These are phyloP conservation scores for Ceratocystis eucalypticola DNA, from an alignment of 2,329 filamentous ascomycete species.

Conservation along the genomic window DNA sequence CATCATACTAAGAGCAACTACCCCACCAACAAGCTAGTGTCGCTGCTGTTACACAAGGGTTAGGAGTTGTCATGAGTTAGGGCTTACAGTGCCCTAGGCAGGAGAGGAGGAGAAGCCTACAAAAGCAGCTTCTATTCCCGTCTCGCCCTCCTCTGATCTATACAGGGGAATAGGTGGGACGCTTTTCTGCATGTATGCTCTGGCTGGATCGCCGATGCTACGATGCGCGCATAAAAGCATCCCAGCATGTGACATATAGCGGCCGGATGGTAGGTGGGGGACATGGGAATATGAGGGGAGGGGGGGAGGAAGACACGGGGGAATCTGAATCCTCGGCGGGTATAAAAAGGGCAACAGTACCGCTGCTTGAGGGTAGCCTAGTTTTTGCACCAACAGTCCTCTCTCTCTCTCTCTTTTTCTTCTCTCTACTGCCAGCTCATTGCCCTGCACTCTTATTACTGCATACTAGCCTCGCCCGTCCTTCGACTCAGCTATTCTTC, in stretches of 20 bases:
- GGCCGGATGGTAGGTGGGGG: not conserved
- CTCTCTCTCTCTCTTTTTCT: not conserved
- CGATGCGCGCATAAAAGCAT: constrained; percentile 1
- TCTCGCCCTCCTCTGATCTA: too few relatives aligned
- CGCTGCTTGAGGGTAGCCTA: too few relatives aligned
- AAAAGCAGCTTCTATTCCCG: too few relatives aligned
- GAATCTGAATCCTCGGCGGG: not conserved
- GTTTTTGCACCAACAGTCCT: not conserved
- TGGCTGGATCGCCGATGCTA: not conserved
- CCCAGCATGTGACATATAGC: constrained; percentile 3
- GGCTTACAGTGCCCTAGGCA: too few relatives aligned
- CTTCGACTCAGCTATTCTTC: not conserved
- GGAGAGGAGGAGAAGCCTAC: too few relatives aligned
- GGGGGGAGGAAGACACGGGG: not conserved
- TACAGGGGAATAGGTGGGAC: not conserved
- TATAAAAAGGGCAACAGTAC: not conserved
- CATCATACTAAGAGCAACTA: not conserved
- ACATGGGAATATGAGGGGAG: not conserved
- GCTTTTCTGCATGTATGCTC: not conserved
- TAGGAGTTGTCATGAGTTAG: not conserved
- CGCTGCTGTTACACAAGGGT: not conserved
- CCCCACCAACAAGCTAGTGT: not conserved
- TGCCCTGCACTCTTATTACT: too few relatives aligned
- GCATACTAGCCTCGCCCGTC: too few relatives aligned
- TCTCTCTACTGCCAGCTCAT: too few relatives aligned